A percentile compares a stretch with the other conserved stretches of the same genome.
These are phyloP conservation scores for Hordeum marinum DNA, from an alignment of 176 grass and related monocot species.

Conservation along the genomic window DNA sequence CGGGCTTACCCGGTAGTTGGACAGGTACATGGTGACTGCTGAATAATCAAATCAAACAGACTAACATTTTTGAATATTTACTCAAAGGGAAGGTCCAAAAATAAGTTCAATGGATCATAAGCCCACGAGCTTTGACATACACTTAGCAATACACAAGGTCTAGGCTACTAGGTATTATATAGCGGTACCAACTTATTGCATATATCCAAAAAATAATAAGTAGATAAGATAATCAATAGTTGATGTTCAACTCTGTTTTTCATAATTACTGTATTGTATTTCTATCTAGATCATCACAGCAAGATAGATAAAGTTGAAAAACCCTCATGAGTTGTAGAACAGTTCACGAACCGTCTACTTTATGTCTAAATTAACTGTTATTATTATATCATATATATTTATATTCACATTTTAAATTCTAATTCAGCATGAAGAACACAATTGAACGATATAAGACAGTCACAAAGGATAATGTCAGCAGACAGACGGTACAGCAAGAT, in stretches of 20 bases:
- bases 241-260: not conserved
- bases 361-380: not conserved
- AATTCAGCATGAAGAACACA: constrained; percentile 53
- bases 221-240: not conserved
- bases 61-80: not conserved
- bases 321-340: not conserved
- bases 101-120: not conserved
- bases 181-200: not conserved
- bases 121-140: not conserved
- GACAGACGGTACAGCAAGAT: constrained; percentile 40
- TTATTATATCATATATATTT: not conserved
- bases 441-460: constrained; percentile 54
- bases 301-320: not conserved
- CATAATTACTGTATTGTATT: not conserved
- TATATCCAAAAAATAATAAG: not conserved
- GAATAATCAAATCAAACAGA: not conserved
- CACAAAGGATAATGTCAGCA: constrained; percentile 45
- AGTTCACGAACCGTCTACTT: not conserved
- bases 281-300: not conserved
- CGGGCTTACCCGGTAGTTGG: not conserved
- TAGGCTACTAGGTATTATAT: not conserved
- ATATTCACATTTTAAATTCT: not conserved
- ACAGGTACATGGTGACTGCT: not conserved
- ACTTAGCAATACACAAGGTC: not conserved
- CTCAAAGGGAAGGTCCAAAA: not conserved